Conservation (phyloP, 768 basidiomycete species). For the Cystobasidium onofrii region DNA sequence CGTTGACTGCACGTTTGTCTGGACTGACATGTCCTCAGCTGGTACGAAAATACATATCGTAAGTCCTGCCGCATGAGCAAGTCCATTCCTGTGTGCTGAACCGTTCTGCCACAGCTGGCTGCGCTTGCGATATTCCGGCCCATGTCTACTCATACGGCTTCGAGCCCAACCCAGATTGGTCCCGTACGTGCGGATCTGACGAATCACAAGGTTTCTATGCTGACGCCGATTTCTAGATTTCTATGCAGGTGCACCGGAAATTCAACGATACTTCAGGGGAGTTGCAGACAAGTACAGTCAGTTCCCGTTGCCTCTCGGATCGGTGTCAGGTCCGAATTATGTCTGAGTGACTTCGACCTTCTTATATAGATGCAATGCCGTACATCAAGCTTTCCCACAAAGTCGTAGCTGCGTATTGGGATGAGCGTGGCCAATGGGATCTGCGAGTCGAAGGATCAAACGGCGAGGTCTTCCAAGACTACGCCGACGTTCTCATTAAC, state of each 20-base stretch:
- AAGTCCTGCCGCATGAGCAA: neutral
- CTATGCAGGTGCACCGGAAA: neutral
- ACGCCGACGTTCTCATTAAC: neutral
- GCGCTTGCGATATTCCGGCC: neutral
- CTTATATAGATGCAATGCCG: neutral
- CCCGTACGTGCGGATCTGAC: neutral
- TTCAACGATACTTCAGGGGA: neutral
- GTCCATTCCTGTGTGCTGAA: too few relatives aligned
- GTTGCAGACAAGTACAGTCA: neutral
- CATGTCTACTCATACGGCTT: neutral
- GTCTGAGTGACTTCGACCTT: too few relatives aligned
- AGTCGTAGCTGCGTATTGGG: neutral
- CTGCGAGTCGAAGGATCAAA: neutral
- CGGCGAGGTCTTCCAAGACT: neutral
- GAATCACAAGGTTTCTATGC: neutral
- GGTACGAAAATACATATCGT: neutral
- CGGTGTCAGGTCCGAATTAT: too few relatives aligned
- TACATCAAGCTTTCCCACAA: neutral
- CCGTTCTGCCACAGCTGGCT: too few relatives aligned
- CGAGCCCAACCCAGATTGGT: neutral
- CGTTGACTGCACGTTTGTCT: neutral
- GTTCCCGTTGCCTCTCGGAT: too few relatives aligned
- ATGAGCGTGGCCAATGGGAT: neutral
- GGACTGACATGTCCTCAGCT: neutral
- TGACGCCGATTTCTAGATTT: neutral